Percentiles rank a stretch among this genome's conserved stretches.
Conservation (phyloP, 495 filamentous ascomycete species). For the Penicillium daleae region DNA sequence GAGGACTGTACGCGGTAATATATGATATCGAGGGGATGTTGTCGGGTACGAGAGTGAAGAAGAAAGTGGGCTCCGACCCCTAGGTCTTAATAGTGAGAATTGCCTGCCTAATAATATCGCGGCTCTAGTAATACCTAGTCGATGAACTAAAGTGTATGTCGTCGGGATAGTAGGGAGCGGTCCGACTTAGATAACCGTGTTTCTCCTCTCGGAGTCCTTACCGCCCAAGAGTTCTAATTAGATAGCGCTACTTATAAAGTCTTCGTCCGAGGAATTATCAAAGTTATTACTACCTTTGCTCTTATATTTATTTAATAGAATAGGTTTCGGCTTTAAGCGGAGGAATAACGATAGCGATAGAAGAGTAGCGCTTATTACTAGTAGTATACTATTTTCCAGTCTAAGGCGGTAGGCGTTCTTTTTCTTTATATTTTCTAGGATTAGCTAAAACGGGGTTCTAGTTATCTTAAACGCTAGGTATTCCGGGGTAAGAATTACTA, state of each 20-base stretch:
- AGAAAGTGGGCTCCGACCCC: slow-evolving; percentile 11
- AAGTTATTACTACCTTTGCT: background rate
- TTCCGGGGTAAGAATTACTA: background rate
- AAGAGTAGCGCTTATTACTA: background rate
- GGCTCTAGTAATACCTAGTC: background rate
- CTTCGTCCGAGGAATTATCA: slow-evolving; percentile 7
- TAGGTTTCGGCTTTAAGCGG: background rate
- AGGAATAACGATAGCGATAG: slow-evolving; percentile 4
- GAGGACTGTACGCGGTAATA: background rate
- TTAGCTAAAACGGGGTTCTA: background rate
- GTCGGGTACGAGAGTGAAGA: slow-evolving; percentile 12
- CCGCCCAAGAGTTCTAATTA: background rate
- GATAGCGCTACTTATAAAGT: background rate
- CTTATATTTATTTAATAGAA: background rate
- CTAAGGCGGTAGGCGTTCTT: background rate
- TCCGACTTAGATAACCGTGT: background rate
- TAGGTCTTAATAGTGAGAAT: slow-evolving; percentile 10
- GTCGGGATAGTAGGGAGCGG: background rate
- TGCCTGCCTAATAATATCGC: slow-evolving; percentile 2
- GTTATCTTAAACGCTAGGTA: background rate
- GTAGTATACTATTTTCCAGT: background rate
- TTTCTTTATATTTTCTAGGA: background rate
- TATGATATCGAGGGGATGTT: background rate
- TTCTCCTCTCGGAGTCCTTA: background rate
- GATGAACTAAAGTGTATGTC: background rate